These are phyloP conservation scores for Phaeophleospora eucalypticola DNA, from an alignment of 2,329 filamentous ascomycete genomes.

Conservation along the genomic window DNA sequence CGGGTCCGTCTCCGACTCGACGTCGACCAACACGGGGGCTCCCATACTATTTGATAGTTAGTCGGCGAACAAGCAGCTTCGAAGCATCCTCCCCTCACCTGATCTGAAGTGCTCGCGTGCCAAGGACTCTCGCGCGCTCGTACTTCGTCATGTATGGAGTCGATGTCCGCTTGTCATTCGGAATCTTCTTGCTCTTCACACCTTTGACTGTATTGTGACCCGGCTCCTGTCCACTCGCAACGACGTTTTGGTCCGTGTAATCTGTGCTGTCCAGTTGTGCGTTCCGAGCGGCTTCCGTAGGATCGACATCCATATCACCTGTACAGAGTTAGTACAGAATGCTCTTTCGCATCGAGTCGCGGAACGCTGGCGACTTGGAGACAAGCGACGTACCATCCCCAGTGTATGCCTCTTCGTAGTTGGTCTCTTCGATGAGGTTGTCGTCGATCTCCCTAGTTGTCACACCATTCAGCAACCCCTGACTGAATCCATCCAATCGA, in stretches of 20 bases:
- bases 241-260: constrained; percentile 37
- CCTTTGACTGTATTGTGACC: constrained; percentile 52
- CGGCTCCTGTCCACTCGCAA: constrained; percentile 37
- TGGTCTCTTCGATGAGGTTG: constrained; percentile 44
- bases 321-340: constrained; percentile 4
- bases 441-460: constrained; percentile 32
- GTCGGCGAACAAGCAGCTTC: neutral
- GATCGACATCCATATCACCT: constrained; percentile 35
- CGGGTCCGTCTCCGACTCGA: constrained; percentile 96
- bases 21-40: constrained; percentile 89
- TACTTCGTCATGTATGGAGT: constrained; percentile 99
- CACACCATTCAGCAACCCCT: too few relatives aligned
- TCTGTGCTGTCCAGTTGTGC: constrained; percentile 27
- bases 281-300: constrained; percentile 12
- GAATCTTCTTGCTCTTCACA: constrained; percentile 76
- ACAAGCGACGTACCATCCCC: constrained; percentile 26
- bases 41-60: constrained; percentile 67
- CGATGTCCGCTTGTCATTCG: constrained; percentile 80
- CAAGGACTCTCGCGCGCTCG: constrained; percentile 87
- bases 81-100: constrained; percentile 53
- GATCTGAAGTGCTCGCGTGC: constrained; percentile 90
- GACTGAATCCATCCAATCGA: constrained; percentile 1
- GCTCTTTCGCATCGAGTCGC: too few relatives aligned
- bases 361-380: neutral
- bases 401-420: constrained; percentile 56